A percentile compares a stretch with the other conserved stretches of the same genome.
Evolutionary conservation across 2,329 filamentous ascomycete genomes (phyloP).

Genomic region (Rutstroemia sp.): DNA sequence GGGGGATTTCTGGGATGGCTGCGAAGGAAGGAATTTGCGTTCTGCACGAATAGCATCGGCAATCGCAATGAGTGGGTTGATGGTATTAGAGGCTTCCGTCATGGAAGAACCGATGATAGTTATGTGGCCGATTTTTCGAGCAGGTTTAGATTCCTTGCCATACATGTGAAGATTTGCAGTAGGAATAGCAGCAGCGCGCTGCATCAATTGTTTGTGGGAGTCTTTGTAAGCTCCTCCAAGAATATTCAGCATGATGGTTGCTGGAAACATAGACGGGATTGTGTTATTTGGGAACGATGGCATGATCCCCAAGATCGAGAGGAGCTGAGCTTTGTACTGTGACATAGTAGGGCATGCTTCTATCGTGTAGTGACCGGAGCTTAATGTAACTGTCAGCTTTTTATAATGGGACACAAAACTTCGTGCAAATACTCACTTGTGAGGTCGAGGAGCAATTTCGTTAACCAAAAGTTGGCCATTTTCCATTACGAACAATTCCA

Average conservation of each 20-base stretch:
- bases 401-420: not conserved
- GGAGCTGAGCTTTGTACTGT: slow-evolving; percentile 78
- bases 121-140: slow-evolving; percentile 92
- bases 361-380: slow-evolving; percentile 87
- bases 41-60: slow-evolving; percentile 53
- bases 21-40: slow-evolving; percentile 34
- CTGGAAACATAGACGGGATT: slow-evolving; percentile 32
- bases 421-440: slow-evolving; percentile 9
- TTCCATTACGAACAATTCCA: slow-evolving; percentile 85
- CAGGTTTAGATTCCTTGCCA: slow-evolving; percentile 79
- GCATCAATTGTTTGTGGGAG: slow-evolving; percentile 51
- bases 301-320: slow-evolving; percentile 63
- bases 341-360: slow-evolving; percentile 81
- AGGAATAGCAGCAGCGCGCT: slow-evolving; percentile 48
- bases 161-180: slow-evolving; percentile 75
- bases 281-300: slow-evolving; percentile 20
- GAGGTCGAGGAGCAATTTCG: slow-evolving; percentile 26
- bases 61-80: slow-evolving; percentile 61
- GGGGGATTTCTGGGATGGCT: slow-evolving; percentile 17
- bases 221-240: slow-evolving; percentile 60
- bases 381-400: slow-evolving; percentile 54
- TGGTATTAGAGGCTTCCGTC: slow-evolving; percentile 57
- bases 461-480: slow-evolving; percentile 65
- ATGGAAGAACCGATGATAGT: slow-evolving; percentile 68
- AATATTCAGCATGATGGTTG: slow-evolving; percentile 73